phyloP scores from a whole-genome alignment of 2,329 filamentous ascomycete species.

The Nannizziopsis barbatae region DNA sequence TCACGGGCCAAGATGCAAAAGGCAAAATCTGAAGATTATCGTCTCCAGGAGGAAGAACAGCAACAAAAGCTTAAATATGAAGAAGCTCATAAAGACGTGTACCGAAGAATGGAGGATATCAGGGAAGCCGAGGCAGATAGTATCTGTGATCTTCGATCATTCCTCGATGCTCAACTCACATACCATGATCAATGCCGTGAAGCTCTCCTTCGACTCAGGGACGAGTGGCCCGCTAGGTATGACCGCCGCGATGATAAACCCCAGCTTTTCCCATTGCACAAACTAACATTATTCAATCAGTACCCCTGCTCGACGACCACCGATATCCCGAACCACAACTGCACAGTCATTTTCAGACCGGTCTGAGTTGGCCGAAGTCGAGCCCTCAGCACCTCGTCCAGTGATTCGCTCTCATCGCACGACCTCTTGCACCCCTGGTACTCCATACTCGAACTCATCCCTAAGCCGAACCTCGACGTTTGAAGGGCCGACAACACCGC shows the following conservation, averaged over 20 bases:
- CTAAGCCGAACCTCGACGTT: constrained; percentile 46
- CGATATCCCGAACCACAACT: constrained; percentile 51
- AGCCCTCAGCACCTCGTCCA: constrained; percentile 40
- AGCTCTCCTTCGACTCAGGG: constrained; percentile 59
- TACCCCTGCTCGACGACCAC: constrained; percentile 31
- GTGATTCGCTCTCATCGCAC: constrained; percentile 41
- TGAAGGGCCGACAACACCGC: constrained; percentile 43
- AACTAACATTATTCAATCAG: neutral
- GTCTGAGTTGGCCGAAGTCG: constrained; percentile 46
- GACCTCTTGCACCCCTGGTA: constrained; percentile 21
- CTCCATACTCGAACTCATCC: constrained; percentile 34
- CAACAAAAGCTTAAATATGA: constrained; percentile 92
- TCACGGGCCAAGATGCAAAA: constrained; percentile 85
- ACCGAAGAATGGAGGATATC: constrained; percentile 89
- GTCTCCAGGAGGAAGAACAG: constrained; percentile 83
- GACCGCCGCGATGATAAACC: constrained; percentile 16
- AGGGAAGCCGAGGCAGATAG: constrained; percentile 82
- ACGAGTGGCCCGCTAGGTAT: constrained; percentile 56
- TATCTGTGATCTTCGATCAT: constrained; percentile 64
- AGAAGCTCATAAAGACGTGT: constrained; percentile 84
- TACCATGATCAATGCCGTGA: constrained; percentile 88
- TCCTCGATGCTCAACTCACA: constrained; percentile 78
- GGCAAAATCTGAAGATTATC: constrained; percentile 84
- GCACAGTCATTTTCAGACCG: constrained; percentile 53
- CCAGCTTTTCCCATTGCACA: neutral